Percentiles rank a stretch among this genome's conserved stretches.
Evolutionary conservation across 257 asterid species (phyloP).

Genomic region (Solanum stenotomum): DNA sequence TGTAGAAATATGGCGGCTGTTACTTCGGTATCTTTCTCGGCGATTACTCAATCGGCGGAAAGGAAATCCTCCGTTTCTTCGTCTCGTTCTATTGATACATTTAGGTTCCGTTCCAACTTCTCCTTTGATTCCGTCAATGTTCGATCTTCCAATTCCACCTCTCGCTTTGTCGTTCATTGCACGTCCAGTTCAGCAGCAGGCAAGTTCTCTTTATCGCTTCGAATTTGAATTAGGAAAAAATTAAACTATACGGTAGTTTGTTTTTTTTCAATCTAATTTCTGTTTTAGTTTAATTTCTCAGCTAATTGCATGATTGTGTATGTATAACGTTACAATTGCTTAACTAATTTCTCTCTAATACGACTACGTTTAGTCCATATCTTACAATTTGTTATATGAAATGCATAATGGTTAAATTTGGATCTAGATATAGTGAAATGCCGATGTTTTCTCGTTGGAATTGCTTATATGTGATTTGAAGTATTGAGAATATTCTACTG

Average conservation of each 20-base stretch:
- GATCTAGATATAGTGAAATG: not conserved
- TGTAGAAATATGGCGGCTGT: conserved; percentile 39
- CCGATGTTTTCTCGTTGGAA: not conserved
- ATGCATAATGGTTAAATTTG: not conserved
- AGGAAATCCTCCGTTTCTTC: conserved; percentile 15
- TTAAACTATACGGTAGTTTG: not conserved
- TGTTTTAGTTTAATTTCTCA: not conserved
- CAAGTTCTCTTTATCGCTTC: conserved; percentile 13
- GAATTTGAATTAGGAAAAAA: not conserved
- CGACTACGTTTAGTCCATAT: not conserved
- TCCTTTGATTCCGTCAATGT: conserved; percentile 15
- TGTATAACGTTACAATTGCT: not conserved
- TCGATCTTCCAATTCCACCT: conserved; percentile 23
- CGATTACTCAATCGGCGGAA: conserved; percentile 31
- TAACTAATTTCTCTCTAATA: not conserved
- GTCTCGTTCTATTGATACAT: conserved; percentile 18
- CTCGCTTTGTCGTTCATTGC: conserved; percentile 56
- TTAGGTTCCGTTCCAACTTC: conserved; percentile 35
- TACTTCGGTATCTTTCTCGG: conserved; percentile 38
- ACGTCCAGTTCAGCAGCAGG: conserved; percentile 36
- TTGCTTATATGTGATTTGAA: not conserved
- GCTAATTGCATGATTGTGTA: not conserved
- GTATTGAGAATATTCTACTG: not conserved
- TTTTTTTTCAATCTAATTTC: not conserved
- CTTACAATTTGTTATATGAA: not conserved